Conservation (phyloP, 345 rosid genomes). For the Eucalyptus regnans region DNA sequence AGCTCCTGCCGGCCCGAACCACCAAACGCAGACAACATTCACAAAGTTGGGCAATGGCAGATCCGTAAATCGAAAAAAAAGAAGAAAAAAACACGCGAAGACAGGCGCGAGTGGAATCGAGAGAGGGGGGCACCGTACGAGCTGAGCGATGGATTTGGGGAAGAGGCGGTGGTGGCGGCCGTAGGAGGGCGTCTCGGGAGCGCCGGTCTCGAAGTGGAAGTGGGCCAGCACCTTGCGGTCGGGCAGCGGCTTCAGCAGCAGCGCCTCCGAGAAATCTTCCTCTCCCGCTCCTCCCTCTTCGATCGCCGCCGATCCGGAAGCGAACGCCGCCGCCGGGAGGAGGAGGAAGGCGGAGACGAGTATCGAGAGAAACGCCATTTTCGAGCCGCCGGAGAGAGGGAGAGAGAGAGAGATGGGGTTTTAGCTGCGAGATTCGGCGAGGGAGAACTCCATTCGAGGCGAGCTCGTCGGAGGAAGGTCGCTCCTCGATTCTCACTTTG, state of each 20-base stretch:
- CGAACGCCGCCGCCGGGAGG: background rate
- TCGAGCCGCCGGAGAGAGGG: background rate
- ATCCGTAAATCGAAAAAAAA: background rate
- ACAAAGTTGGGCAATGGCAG: background rate
- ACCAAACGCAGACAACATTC: background rate
- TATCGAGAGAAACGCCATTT: slow-evolving; percentile 20
- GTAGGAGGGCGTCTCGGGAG: slow-evolving; percentile 50
- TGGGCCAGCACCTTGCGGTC: slow-evolving; percentile 78
- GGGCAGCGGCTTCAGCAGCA: slow-evolving; percentile 76
- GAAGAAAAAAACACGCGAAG: background rate
- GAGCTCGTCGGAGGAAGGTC: background rate
- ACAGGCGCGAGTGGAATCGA: background rate
- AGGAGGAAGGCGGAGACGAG: background rate
- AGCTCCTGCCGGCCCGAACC: background rate
- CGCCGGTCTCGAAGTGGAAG: slow-evolving; percentile 65
- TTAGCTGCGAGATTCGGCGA: background rate
- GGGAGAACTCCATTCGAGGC: background rate
- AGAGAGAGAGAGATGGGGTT: background rate
- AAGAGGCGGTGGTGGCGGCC: slow-evolving; percentile 91
- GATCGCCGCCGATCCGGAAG: slow-evolving; percentile 18
- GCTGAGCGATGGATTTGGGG: slow-evolving; percentile 93
- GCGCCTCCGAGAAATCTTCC: slow-evolving; percentile 65
- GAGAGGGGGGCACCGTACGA: slow-evolving; percentile 26
- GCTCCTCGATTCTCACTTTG: background rate
- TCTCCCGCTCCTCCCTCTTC: background rate